Evolutionary conservation across 78 protist genomes (phyloP), one percentile per base, ranked within the genome.

Genomic region (Parvularia atlantis): DNA sequence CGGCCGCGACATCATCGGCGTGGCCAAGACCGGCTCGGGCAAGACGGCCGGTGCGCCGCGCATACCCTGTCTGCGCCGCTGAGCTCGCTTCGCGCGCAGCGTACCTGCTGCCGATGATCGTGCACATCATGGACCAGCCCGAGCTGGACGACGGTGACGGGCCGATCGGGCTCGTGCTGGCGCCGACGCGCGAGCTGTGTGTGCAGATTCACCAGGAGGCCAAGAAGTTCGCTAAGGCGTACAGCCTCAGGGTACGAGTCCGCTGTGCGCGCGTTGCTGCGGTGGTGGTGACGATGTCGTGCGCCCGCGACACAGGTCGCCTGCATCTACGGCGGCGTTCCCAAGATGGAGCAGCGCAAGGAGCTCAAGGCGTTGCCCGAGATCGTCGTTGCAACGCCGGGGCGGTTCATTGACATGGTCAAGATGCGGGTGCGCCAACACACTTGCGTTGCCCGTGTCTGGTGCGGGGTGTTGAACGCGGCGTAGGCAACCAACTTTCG

Each of bases 111-210:
- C 93, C 93, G 16, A 41, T 83, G 37, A 35, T 83, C 7, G 28
- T 54, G 2, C 93, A 88, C 46, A 66, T 77, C 37, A 24, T 64
- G 77, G 76, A 63, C 33, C 90, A 82, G 66, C 76, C 72, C 2
- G 66, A 61, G 30, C 69, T 74, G 1, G 68, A 52, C 46, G 77
- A 26, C 5, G 82, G 67, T 1, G 89, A 80, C 39, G 93, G 91
- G 1, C 93, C 95, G 26, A 81, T 86, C 24, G 92, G 78, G 9
- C 30, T 89, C 19, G 76, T 88, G 39, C 39, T 83, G 4, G 88
- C 87, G 36, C 95, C 95, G n/a, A 88, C 90, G 3, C 52, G 92
- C 20, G 93, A 88, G 71, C 76, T 91, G 0, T 89, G 76, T 6
- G 79, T 73, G 48, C 95, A 91, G 58, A 77, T 86, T 40, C 40